Conservation (phyloP, 306 rosid genomes). For the Geum urbanum region DNA sequence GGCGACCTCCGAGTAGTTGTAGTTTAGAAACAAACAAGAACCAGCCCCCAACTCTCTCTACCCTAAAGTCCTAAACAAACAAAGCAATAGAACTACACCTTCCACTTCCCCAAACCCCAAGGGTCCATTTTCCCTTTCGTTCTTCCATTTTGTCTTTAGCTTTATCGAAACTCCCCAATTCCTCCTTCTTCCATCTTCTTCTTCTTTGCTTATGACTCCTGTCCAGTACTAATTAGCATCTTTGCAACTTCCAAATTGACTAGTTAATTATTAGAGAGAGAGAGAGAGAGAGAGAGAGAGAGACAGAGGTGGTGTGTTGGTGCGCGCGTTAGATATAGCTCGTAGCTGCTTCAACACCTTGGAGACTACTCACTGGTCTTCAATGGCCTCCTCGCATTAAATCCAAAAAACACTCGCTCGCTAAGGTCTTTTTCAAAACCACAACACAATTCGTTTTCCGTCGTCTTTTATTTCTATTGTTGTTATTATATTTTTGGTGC, state of each 20-base stretch:
- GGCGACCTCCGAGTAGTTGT: slow-evolving; percentile 12
- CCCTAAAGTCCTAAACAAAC: not conserved
- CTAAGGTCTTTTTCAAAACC: slow-evolving; percentile 14
- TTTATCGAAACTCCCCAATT: slow-evolving; percentile 20
- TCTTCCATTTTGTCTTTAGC: slow-evolving; percentile 49
- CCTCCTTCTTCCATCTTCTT: no score
- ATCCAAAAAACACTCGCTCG: slow-evolving; percentile 20
- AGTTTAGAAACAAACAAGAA: slow-evolving; percentile 1
- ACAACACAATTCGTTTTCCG: not conserved
- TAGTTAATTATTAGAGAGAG: no score
- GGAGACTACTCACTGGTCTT: slow-evolving; percentile 57
- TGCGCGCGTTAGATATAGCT: slow-evolving; percentile 16
- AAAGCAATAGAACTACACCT: not conserved
- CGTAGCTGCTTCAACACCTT: slow-evolving; percentile 25
- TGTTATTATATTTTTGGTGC: slow-evolving; percentile 3
- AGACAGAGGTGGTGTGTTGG: slow-evolving; percentile 9
- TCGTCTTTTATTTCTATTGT: not conserved
- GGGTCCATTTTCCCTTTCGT: slow-evolving; percentile 1
- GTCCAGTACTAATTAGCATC: not conserved
- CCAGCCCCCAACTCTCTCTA: not conserved
- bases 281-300: no score
- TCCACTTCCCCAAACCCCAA: not conserved
- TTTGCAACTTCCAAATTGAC: slow-evolving; percentile 15
- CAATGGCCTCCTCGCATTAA: slow-evolving; percentile 26
- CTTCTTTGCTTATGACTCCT: no score